Conservation (phyloP, 345 rosid genomes). For the Eucalyptus paniculata region DNA sequence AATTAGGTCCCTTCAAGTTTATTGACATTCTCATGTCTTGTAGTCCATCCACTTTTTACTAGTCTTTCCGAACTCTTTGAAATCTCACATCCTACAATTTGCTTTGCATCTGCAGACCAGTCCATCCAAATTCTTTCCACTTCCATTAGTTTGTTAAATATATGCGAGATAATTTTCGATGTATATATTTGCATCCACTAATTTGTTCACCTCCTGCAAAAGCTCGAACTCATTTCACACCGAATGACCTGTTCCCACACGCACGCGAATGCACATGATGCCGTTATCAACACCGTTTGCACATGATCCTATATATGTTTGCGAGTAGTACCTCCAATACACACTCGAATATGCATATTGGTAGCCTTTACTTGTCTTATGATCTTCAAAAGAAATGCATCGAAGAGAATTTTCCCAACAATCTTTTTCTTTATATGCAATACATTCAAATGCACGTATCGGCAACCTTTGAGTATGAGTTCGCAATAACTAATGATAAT, state of each 20-base stretch:
- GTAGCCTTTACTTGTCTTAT: background rate
- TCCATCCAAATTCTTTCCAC: background rate
- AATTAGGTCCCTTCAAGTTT: background rate
- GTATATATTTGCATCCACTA: background rate
- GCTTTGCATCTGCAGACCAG: background rate
- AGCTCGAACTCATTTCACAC: background rate
- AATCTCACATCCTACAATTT: background rate
- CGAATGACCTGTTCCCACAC: background rate
- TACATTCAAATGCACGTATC: background rate
- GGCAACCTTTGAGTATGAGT: background rate
- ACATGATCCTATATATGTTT: background rate
- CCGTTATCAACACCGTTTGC: background rate
- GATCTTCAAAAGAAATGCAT: background rate
- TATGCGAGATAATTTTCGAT: background rate
- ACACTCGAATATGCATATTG: background rate
- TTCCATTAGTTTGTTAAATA: background rate
- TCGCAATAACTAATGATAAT: background rate
- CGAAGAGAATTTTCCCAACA: background rate
- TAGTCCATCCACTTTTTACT: background rate
- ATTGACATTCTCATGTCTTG: background rate
- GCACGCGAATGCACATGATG: background rate
- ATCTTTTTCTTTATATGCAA: background rate
- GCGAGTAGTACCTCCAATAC: background rate
- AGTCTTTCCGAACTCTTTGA: background rate
- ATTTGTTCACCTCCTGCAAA: background rate